Evolutionary conservation across 208 protist species (phyloP), one percentile per base, ranked within the genome.

Genomic region (Leptomonas seymouri): DNA sequence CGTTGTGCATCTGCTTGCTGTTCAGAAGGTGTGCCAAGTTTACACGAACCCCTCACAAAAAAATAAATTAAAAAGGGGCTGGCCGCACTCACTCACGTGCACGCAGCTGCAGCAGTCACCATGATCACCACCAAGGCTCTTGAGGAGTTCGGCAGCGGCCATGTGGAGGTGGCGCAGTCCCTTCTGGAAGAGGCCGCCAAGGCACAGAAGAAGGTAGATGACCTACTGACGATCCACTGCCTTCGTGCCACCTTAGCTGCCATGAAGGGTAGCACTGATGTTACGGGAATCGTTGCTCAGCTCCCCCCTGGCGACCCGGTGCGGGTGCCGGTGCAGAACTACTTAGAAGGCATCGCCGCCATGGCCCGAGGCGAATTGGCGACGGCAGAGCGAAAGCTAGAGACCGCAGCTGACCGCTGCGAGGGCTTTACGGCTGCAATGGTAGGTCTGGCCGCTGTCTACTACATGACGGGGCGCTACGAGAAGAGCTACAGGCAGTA

Each of bases 401-500:
- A 90, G 44, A 81, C 84, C 39, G 77, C 89, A 8, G 54, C 67
- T 48, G 76, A 81, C 39, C 68, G 67, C 21, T 89, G 92, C 67
- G 46, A 48, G 46, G 57, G 74, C 54, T 94, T 92, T 60, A 57
- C 85, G 14, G 49, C 93, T 0, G 88, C 91, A 0, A 84, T 78
- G 66, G 65, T 96, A 30, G 87, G 89, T 27, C 81, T 94, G 16
- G 91, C 89, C 28, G 80, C 87, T 1, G 75, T 91, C 9, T 80
- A 82, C 67, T 96, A 86, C 55, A 65, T 89, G 25, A 76, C 80
- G 55, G 74, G 63, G 21, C 56, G 80, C 12, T 96, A 93, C 78
- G 84, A 90, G 69, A 76, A 83, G 63, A 82, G 83, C 66, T 96
- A 93, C 71, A 55, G 60, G 12, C 76, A 90, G 59, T 96, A 93